Base-by-base conservation (phyloP, 169 alveolate species). In the Cryptosporidium andersoni region DNA sequence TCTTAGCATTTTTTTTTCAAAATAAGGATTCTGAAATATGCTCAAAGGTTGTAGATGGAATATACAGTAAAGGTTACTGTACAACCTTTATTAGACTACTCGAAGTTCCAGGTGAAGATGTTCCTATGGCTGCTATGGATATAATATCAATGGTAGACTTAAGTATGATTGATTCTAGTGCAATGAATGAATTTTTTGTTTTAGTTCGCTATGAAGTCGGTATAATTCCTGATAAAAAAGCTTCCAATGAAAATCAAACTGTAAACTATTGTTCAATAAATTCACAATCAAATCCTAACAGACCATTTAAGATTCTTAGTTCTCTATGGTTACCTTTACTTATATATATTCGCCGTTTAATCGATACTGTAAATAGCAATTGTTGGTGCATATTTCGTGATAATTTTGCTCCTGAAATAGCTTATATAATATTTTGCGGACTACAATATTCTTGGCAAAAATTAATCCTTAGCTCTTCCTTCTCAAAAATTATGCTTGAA, bases 381-480 rank as follows among this genome's bases (percentile, higher is more conserved):
- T 58, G 60, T 43, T 74, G 85, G 85, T 42, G 45, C 45, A 58
- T 74, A 25, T 74, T 74, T 51, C 55, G 49, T 58, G 85, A 74
- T 11, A 58, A 60, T 36, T 74, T 74, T 74, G 66, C 85, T 4
- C 47, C 55, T 48, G 85, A 74, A 42, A 74, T 74, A 16, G 67
- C 64, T 34, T 42, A 58, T 36, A 74, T 74, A 16, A 49, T 74
- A 11, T 74, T 74, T 45, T 16, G 16, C 12, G 85, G 85, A 55
- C 85, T 74, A 14, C 55, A 74, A 47, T 74, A 74, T 60, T 74
- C 85, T 34, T 74, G 85, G 85, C 43, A 74, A 16, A 66, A 74
- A 36, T 74, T 74, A 43, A 58, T 74, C n/a, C 25, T 74, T 11
- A 74, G 60, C 6, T 74, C 85, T 4, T 68, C 85, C 11, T 74